Percentiles rank a stretch among this genome's conserved stretches.
Conservation (phyloP, 164 flowering plant species). For the Amborella trichopoda region DNA sequence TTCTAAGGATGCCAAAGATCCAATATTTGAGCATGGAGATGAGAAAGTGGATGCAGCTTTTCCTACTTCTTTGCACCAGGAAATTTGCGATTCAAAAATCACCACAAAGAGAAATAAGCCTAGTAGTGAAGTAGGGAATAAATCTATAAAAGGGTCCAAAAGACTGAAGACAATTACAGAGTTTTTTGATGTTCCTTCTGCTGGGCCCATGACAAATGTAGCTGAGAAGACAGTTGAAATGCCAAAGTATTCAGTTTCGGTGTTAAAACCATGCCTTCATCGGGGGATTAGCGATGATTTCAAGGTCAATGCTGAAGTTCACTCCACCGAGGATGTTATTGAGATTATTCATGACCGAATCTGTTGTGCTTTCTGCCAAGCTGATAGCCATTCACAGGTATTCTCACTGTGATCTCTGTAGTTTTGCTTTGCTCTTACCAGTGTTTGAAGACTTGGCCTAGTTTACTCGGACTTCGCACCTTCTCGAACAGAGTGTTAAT, state of each 20-base stretch:
- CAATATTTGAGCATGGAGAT: neutral
- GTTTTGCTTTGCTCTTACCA: too few species aligned
- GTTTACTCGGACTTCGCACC: too few species aligned
- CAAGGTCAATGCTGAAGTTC: too few species aligned
- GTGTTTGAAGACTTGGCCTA: too few species aligned
- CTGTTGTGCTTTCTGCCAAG: constrained; percentile 77
- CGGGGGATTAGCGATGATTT: too few species aligned
- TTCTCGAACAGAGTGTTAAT: too few species aligned
- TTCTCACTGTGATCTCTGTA: too few species aligned
- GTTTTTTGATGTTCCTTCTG: constrained; percentile 9
- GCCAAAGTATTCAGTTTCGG: too few species aligned
- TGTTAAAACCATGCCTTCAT: too few species aligned
- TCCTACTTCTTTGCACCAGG: constrained; percentile 1
- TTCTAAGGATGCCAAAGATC: constrained; percentile 4
- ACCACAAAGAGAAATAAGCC: neutral
- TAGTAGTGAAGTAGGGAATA: constrained; percentile 1
- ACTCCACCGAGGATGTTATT: too few species aligned
- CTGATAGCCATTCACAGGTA: constrained; percentile 67
- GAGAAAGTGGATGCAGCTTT: neutral
- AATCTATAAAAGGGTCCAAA: constrained; percentile 3
- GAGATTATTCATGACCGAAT: constrained; percentile 11
- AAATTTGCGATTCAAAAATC: neutral
- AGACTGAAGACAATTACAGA: constrained; percentile 17
- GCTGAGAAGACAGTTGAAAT: too few species aligned
- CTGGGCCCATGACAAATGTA: too few species aligned